Conservation (phyloP, 306 rosid species). For the Dicorynia guianensis region DNA sequence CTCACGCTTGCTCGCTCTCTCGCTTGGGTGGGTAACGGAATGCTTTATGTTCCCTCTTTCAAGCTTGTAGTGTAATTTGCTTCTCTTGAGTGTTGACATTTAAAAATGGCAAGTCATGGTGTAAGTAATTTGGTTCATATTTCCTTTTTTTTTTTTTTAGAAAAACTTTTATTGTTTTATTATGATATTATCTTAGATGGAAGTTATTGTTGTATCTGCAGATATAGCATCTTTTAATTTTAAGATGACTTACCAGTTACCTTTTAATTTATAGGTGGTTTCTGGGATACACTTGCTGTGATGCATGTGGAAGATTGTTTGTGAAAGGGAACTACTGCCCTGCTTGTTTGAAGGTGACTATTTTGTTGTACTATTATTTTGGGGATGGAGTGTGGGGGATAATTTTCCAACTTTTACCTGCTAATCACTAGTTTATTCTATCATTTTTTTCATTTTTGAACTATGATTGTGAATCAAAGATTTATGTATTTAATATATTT, state of each 20-base stretch:
- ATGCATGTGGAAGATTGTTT: conserved; percentile 98
- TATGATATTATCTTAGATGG: neutral
- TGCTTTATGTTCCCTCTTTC: no score
- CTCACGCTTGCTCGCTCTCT: no score
- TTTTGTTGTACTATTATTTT: conserved; percentile 16
- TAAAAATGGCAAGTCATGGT: neutral
- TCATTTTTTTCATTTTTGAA: neutral
- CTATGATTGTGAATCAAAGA: neutral
- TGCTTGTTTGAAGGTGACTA: conserved; percentile 90
- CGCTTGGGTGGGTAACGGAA: no score
- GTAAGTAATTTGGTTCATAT: conserved; percentile 2
- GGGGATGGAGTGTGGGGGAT: neutral
- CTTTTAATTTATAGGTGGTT: conserved; percentile 77
- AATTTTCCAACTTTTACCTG: neutral
- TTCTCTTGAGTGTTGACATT: neutral
- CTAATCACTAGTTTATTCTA: neutral
- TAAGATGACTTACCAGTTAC: conserved; percentile 40
- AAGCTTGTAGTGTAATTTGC: no score
- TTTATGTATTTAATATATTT: neutral
- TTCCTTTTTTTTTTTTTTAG: neutral
- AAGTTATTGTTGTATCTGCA: neutral
- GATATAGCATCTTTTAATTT: conserved; percentile 18
- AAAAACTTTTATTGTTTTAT: neutral
- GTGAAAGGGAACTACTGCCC: conserved; percentile 98
- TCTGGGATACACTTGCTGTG: conserved; percentile 96